A percentile compares a stretch with the other conserved stretches of the same genome.
phyloP scores from a whole-genome alignment of 2,329 filamentous ascomycete genomes.

The Penicillium occitanis region DNA sequence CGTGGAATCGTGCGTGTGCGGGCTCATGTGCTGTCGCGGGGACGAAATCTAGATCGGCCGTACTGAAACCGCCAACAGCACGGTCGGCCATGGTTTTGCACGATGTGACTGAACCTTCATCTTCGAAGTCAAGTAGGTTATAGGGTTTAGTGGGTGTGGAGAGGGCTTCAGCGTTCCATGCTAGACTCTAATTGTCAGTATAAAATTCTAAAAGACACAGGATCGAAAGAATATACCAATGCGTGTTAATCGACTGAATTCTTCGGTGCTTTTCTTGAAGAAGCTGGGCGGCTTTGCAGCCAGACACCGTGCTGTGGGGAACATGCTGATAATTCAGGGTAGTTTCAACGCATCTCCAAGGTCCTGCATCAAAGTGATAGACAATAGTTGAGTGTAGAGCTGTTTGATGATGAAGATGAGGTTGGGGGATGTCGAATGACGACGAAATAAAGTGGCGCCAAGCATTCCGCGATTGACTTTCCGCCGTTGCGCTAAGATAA shows the following conservation, averaged over 20 bases:
- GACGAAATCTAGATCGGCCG: slow-evolving; percentile 67
- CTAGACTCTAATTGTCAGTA: slow-evolving; percentile 27
- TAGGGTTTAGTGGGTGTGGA: slow-evolving; percentile 41
- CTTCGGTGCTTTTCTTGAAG: slow-evolving; percentile 58
- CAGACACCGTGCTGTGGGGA: slow-evolving; percentile 42
- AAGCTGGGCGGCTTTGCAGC: slow-evolving; percentile 50
- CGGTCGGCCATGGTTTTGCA: slow-evolving; percentile 80
- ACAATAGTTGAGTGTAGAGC: neutral
- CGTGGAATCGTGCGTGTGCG: slow-evolving; percentile 78
- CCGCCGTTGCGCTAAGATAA: slow-evolving; percentile 7
- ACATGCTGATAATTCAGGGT: slow-evolving; percentile 28
- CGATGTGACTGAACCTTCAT: slow-evolving; percentile 34
- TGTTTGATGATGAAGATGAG: neutral
- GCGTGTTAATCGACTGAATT: slow-evolving; percentile 57
- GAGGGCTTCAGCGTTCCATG: slow-evolving; percentile 43
- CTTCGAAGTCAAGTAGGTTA: slow-evolving; percentile 43
- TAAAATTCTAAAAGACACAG: neutral
- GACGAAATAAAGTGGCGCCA: slow-evolving; percentile 10
- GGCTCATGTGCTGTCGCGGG: slow-evolving; percentile 47
- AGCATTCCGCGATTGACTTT: neutral
- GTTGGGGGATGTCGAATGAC: slow-evolving; percentile 6
- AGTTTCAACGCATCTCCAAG: neutral
- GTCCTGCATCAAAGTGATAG: no score
- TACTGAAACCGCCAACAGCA: slow-evolving; percentile 83
- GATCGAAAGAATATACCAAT: slow-evolving; percentile 46